Percentiles rank a stretch among this genome's conserved stretches.
These are phyloP conservation scores for Urtica urens DNA, from an alignment of 306 rosid species.

Conservation along the genomic window DNA sequence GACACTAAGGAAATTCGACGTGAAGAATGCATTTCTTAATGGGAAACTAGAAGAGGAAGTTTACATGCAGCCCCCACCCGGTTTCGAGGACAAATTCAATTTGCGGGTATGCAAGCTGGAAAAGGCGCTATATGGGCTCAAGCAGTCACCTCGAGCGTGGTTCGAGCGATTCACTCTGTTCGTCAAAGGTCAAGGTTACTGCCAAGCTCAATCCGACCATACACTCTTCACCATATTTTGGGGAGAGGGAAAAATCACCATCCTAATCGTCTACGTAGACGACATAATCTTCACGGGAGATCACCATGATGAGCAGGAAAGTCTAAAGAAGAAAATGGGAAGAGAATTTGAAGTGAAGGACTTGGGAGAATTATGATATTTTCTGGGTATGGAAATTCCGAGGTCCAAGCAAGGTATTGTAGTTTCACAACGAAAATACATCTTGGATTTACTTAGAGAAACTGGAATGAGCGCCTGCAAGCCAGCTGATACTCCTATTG, in stretches of 20 bases:
- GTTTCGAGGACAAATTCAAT: background rate
- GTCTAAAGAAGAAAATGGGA: background rate
- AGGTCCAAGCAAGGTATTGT: background rate
- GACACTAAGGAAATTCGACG: background rate
- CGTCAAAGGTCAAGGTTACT: background rate
- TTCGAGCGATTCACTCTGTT: constrained; percentile 1
- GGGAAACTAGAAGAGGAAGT: background rate
- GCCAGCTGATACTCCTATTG: background rate
- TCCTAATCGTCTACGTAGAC: too few species aligned
- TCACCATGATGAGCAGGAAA: background rate
- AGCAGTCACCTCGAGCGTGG: background rate
- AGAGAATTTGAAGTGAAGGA: background rate
- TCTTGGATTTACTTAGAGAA: background rate
- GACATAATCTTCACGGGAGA: background rate
- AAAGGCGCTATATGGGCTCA: background rate
- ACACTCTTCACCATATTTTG: background rate
- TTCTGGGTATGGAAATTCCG: background rate
- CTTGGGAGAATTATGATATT: background rate
- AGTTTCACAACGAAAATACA: background rate
- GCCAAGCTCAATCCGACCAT: background rate
- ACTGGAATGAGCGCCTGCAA: background rate
- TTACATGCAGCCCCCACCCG: background rate
- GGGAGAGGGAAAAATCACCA: background rate
- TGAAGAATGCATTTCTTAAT: background rate
- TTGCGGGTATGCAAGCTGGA: background rate